A percentile compares a stretch with the other conserved stretches of the same genome.
These are phyloP conservation scores for Penicillium nucicola DNA, from an alignment of 495 filamentous ascomycete species.

Conservation along the genomic window DNA sequence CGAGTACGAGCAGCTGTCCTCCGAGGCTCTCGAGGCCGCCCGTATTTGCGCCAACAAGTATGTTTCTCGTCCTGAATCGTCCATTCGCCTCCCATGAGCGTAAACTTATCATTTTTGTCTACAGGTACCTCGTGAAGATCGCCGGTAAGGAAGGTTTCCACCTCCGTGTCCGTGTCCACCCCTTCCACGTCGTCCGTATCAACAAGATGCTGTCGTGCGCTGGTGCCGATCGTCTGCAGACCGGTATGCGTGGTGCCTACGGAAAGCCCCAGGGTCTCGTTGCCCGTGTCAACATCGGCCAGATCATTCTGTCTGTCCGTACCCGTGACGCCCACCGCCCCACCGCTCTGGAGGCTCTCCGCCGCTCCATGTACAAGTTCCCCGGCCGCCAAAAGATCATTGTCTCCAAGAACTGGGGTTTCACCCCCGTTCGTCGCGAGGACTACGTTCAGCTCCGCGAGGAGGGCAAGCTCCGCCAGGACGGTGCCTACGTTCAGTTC, in stretches of 20 bases:
- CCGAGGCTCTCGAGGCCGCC: slow-evolving; percentile 95
- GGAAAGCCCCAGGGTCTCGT: slow-evolving; percentile 97
- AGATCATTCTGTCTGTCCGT: slow-evolving; percentile 92
- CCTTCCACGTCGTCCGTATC: slow-evolving; percentile 99
- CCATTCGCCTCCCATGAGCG: neutral
- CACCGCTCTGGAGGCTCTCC: slow-evolving; percentile 92
- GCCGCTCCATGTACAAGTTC: slow-evolving; percentile 99
- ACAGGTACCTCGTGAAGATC: slow-evolving; percentile 85
- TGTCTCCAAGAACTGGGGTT: slow-evolving; percentile 99
- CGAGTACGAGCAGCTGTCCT: slow-evolving; percentile 97
- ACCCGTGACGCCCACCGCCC: slow-evolving; percentile 89
- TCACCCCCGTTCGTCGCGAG: slow-evolving; percentile 94
- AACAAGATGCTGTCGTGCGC: slow-evolving; percentile 99
- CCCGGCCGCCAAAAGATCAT: slow-evolving; percentile 99
- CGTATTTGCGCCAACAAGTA: slow-evolving; percentile 99
- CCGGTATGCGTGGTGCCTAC: slow-evolving; percentile 99
- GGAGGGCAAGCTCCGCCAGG: slow-evolving; percentile 83
- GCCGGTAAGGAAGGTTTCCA: slow-evolving; percentile 99
- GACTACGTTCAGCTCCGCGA: slow-evolving; percentile 92
- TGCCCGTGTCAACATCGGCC: slow-evolving; percentile 97
- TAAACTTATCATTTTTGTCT: slow-evolving; percentile 9
- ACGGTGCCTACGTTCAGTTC: slow-evolving; percentile 99
- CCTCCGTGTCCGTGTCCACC: slow-evolving; percentile 94
- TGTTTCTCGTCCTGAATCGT: slow-evolving; percentile 13
- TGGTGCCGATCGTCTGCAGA: slow-evolving; percentile 98